phyloP scores from a whole-genome alignment of 192 early-diverging fungal species.

The Phlyctochytrium planicorne region DNA sequence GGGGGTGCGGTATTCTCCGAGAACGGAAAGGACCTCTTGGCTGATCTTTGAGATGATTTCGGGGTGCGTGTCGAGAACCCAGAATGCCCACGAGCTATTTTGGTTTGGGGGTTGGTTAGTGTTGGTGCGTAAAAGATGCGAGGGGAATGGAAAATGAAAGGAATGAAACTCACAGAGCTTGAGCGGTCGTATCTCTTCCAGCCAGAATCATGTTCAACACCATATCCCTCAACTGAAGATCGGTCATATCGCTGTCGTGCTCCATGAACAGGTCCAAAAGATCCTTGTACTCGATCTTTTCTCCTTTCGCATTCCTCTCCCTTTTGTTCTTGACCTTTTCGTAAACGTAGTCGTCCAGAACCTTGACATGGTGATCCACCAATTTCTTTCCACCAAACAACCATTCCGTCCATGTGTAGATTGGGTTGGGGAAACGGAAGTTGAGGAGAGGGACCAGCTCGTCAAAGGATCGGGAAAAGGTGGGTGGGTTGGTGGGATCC shows the following conservation, averaged over 20 bases:
- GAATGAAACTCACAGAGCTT: conserved; percentile 32
- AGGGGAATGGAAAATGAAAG: background rate
- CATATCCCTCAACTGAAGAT: conserved; percentile 29
- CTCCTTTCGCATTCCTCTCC: background rate
- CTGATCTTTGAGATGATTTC: conserved; percentile 13
- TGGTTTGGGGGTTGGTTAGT: background rate
- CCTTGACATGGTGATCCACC: conserved; percentile 1
- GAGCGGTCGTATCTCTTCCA: conserved; percentile 58
- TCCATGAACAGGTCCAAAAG: conserved; percentile 35
- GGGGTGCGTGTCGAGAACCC: conserved; percentile 38
- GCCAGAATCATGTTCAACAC: conserved; percentile 44
- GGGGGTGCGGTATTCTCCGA: conserved; percentile 7
- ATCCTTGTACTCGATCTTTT: conserved; percentile 12
- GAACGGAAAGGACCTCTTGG: conserved; percentile 21
- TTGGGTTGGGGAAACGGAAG: conserved; percentile 28
- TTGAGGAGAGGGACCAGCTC: background rate
- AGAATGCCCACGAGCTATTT: conserved; percentile 46
- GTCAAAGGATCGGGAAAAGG: conserved; percentile 38
- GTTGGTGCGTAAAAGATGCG: background rate
- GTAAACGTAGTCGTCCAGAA: conserved; percentile 14
- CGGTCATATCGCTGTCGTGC: conserved; percentile 16
- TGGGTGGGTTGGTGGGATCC: background rate
- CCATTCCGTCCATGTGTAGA: conserved; percentile 20
- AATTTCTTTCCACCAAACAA: background rate
- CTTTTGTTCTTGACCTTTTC: background rate